Evolutionary conservation across 1,284 basidiomycete species (phyloP), one percentile per base, ranked within the genome.

Genomic region (Neotropicomus parvogracilis): DNA sequence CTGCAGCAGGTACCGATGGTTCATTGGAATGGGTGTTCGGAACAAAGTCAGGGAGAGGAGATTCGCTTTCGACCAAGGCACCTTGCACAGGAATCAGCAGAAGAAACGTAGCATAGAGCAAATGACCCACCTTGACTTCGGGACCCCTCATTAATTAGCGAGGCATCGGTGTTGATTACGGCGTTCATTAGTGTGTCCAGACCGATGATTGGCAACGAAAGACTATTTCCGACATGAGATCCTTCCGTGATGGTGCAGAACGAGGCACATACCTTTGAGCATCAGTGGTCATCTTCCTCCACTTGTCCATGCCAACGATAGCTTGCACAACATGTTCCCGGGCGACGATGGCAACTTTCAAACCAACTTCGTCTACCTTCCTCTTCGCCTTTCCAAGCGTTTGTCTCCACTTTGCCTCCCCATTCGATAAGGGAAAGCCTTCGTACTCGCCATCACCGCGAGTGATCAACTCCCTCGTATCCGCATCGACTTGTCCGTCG

Each of bases 401-500:
- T 56, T 72, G 71, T 49, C 74, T 74, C 59, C 78, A 78, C 49
- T 76, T 79, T 2, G 63, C 62, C 17, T 68, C 60, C 1, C 81
- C 81, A 2, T 63, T 66, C 19, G 68, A 66, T 3, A 80, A 69
- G 36, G 79, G 71, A 52, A 83, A 83, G 29, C 68, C 74, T 53
- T 86, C 84, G 44, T 81, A 76, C 26, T 74, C 72, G 0, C 77
- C 85, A 9, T 72, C 75, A 0, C 78, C 83, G 27, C 75, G 66
- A 41, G 69, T 67, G 40, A 85, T 70, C 16, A 85, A 60, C 14
- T 79, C 77, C 45, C 73, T 70, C 24, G 79, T 63, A 20, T 78
- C 77, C 7, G 59, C 60, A 17, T 75, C 73, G 0, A 73, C 59
- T 40, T 78, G 74, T n/a, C 74, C 66, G 0, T 71, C 71, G 43